A percentile compares a stretch with the other conserved stretches of the same genome.
Conservation (phyloP, 345 rosid species). For the Trapa bicornis region DNA sequence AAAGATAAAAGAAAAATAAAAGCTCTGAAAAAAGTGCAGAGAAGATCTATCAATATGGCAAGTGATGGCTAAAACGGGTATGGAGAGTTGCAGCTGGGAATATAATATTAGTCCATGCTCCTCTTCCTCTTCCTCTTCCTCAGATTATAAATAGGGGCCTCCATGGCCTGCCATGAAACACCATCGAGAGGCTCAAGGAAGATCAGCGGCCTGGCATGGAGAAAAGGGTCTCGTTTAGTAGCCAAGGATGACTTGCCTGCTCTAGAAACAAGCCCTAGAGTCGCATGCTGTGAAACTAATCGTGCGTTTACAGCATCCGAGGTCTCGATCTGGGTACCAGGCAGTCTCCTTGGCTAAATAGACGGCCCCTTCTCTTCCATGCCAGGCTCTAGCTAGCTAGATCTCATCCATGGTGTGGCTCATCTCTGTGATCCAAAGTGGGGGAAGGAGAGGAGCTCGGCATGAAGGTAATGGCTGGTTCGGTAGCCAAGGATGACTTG, state of each 20-base stretch:
- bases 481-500: too few species aligned
- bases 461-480: too few species aligned
- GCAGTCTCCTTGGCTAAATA: conserved; percentile 32
- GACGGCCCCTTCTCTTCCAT: conserved; percentile 23
- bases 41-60: background rate
- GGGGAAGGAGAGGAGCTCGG: too few species aligned
- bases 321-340: conserved; percentile 7
- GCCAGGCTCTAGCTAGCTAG: conserved; percentile 8
- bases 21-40: too few species aligned
- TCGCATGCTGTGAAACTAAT: too few species aligned
- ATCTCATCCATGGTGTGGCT: too few species aligned
- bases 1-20: too few species aligned
- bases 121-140: background rate
- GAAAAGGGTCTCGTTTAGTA: conserved; percentile 24
- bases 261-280: background rate
- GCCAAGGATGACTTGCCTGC: conserved; percentile 62
- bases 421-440: too few species aligned
- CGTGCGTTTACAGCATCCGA: background rate
- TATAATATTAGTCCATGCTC: too few species aligned
- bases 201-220: conserved; percentile 28
- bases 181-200: conserved; percentile 3
- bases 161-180: background rate
- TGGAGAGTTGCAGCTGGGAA: background rate
- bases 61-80: background rate
- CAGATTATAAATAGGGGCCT: background rate